A percentile compares a stretch with the other conserved stretches of the same genome.
phyloP scores from a whole-genome alignment of 805 yeast genomes.

The Candida tammaniensis region DNA sequence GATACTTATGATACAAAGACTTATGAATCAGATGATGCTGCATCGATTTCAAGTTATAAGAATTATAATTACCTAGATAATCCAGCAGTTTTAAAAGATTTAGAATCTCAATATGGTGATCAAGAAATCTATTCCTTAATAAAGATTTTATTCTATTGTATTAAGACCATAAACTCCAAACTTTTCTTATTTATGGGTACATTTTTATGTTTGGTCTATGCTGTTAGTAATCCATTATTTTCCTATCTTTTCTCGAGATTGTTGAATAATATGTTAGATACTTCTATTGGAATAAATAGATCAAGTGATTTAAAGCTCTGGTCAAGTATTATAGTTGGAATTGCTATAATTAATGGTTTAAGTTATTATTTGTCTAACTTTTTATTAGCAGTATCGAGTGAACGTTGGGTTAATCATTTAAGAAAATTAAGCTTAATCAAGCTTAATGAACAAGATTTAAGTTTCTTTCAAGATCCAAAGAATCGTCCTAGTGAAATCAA shows the following conservation, averaged over 20 bases:
- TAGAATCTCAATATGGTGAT: no score
- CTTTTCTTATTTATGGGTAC: conserved; percentile 48
- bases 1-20: no score
- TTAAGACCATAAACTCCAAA: conserved; percentile 13
- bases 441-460: conserved; percentile 49
- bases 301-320: conserved; percentile 48
- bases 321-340: conserved; percentile 62
- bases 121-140: conserved; percentile 20
- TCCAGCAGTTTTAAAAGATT: conserved; percentile 22
- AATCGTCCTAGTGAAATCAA: conserved; percentile 52
- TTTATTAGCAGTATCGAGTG: conserved; percentile 57
- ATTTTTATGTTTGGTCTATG: conserved; percentile 50
- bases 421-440: conserved; percentile 48
- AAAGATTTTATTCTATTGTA: conserved; percentile 24
- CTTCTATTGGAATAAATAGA: conserved; percentile 25
- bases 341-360: conserved; percentile 64
- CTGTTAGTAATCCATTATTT: conserved; percentile 71
- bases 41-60: no score
- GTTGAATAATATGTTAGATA: conserved; percentile 59
- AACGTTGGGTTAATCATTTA: conserved; percentile 58
- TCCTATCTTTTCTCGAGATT: conserved; percentile 75
- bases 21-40: neutral
- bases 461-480: conserved; percentile 47
- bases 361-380: conserved; percentile 50
- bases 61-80: conserved; percentile 17